Percentiles rank a stretch among this genome's conserved stretches.
Evolutionary conservation across 2,329 filamentous ascomycete species (phyloP).

Genomic region (Penicillium sp.): DNA sequence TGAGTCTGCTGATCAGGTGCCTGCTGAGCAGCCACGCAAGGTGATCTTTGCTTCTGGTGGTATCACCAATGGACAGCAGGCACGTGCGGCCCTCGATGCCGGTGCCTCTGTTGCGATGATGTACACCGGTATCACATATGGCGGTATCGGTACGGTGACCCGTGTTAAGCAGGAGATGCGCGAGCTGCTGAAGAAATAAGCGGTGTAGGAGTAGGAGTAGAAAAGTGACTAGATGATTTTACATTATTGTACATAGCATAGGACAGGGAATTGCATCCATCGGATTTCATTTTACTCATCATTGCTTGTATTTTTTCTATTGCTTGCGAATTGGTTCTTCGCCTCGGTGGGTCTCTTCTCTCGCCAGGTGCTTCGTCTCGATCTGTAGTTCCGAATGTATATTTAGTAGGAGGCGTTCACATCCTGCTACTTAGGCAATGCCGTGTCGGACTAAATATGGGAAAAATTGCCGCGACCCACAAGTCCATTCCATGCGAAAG

Average conservation of each 20-base stretch:
- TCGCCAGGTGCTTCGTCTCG: conserved; percentile 1
- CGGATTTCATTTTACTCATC: background rate
- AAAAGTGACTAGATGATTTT: conserved; percentile 6
- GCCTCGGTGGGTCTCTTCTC: background rate
- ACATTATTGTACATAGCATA: conserved; percentile 24
- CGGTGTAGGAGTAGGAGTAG: conserved; percentile 9
- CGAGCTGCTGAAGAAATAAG: conserved; percentile 33
- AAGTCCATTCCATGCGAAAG: background rate
- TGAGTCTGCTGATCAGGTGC: conserved; percentile 12
- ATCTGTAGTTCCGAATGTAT: no score
- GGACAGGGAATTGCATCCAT: conserved; percentile 8
- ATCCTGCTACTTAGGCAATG: conserved; percentile 10
- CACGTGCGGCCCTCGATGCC: conserved; percentile 75
- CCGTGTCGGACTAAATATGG: background rate
- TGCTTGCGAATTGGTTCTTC: background rate
- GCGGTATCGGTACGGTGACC: conserved; percentile 61
- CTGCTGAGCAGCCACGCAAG: conserved; percentile 51
- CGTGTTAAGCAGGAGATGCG: conserved; percentile 51
- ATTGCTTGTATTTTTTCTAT: background rate
- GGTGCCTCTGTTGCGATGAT: conserved; percentile 90
- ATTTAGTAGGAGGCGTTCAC: background rate
- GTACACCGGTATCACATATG: conserved; percentile 74
- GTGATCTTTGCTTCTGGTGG: conserved; percentile 92
- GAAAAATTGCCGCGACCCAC: background rate
- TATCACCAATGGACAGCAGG: conserved; percentile 84